Conservation (phyloP, 2,329 filamentous ascomycete genomes). For the Colletotrichum sp. region DNA sequence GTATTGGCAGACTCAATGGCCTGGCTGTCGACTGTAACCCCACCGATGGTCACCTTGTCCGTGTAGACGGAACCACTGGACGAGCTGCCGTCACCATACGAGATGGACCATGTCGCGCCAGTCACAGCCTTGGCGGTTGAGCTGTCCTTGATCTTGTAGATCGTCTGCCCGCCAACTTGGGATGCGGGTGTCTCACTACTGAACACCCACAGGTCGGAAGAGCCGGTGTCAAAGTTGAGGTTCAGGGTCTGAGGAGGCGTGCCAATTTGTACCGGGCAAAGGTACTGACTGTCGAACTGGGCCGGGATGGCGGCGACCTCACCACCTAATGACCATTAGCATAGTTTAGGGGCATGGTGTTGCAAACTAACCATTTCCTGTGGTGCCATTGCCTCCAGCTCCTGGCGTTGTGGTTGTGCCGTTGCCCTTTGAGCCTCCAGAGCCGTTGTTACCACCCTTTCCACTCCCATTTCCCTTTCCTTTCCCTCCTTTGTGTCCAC, state of each 20-base stretch:
- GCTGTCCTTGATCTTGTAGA: slow-evolving; percentile 45
- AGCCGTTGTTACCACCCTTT: neutral
- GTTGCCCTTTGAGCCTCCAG: neutral
- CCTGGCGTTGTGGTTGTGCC: neutral
- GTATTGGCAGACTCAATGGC: slow-evolving; percentile 47
- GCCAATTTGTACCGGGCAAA: slow-evolving; percentile 66
- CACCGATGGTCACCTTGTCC: slow-evolving; percentile 47
- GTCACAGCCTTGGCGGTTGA: slow-evolving; percentile 39
- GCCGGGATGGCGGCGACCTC: slow-evolving; percentile 49
- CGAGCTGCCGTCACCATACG: slow-evolving; percentile 47
- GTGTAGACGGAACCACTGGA: slow-evolving; percentile 47
- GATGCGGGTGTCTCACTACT: slow-evolving; percentile 42
- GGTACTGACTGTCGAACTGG: slow-evolving; percentile 54
- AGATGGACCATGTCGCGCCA: slow-evolving; percentile 44
- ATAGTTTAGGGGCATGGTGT: neutral
- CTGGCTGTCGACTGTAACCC: slow-evolving; percentile 41
- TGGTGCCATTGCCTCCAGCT: neutral
- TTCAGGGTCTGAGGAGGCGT: slow-evolving; percentile 42
- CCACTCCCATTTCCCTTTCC: neutral
- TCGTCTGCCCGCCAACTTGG: slow-evolving; percentile 40
- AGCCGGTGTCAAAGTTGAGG: slow-evolving; percentile 47
- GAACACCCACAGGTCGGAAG: slow-evolving; percentile 54
- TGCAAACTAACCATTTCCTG: neutral
- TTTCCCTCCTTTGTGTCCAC: neutral
- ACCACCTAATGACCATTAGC: slow-evolving; percentile 27